Base-by-base conservation (phyloP, 352 stramenopile species). In the Pythium vanterpoolii region DNA sequence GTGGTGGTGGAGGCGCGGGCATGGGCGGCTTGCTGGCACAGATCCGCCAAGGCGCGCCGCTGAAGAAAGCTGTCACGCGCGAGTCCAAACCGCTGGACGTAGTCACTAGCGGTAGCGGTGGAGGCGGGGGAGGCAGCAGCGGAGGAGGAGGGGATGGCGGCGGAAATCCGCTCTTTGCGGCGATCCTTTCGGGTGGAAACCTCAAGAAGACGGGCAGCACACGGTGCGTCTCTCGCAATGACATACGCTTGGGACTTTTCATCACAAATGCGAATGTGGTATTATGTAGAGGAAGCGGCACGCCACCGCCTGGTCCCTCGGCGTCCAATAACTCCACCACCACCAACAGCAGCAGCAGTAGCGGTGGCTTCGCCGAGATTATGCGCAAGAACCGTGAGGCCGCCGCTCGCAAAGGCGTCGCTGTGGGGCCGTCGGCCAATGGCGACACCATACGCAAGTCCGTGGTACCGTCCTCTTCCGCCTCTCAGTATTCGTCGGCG, bases 361-460 rank as follows among this genome's bases (percentile, higher is more conserved):
- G 71, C 19, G 78, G 82, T 19, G 86, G 86, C 19, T 95, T 96
- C 69, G 82, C 87, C 0, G 87, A 96, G 58, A 96, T 96, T 66
- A 96, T 96, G 83, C 77, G 83, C 44, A 92, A 91, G 67, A 96
- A 95, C 71, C 79, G 85, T 23, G 85, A 94, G 56, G 87, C 87
- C 16, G 83, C 85, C 2, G 85, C 85, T 3, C 72, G 80, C n/a
- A 89, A 73, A 57, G 66, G 70, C 58, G 63, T 69, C 57, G 23
- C 44, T 56, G 24, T 24, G 21, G 14, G 10, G 0, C 49, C 49
- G 14, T 16, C 21, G 59, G 1, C 44, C 56, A 44, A 53, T 26
- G 40, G 47, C 43, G 61, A 64, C 23, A 18, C 6, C n/a, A 24
- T 13, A 11, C 40, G 51, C 33, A 59, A 60, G 21, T 8, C 24